Evolutionary conservation across 2,329 filamentous ascomycete genomes (phyloP).

Genomic region (Pseudopyricularia javanii): DNA sequence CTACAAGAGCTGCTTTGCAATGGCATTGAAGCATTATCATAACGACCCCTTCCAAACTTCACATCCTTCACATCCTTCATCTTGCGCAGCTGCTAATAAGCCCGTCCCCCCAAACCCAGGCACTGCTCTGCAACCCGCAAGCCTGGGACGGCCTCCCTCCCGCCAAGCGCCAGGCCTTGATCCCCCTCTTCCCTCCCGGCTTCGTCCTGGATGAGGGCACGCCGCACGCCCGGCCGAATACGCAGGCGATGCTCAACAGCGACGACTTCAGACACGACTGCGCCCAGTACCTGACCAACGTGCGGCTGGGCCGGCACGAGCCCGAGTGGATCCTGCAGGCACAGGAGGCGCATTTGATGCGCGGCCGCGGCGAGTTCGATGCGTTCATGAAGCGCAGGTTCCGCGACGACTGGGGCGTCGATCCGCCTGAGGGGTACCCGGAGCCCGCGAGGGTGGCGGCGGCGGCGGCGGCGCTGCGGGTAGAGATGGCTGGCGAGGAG

Average conservation of each 20-base stretch:
- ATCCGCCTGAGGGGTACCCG: slow-evolving; percentile 22
- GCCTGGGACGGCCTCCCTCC: slow-evolving; percentile 23
- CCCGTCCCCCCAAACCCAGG: slow-evolving; percentile 14
- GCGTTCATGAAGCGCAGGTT: slow-evolving; percentile 31
- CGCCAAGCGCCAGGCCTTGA: slow-evolving; percentile 19
- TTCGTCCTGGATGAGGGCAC: slow-evolving; percentile 19
- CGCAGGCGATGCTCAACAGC: slow-evolving; percentile 23
- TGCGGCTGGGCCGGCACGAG: slow-evolving; percentile 36
- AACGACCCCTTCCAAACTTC: neutral
- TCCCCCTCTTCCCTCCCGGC: slow-evolving; percentile 22
- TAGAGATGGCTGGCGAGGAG: slow-evolving; percentile 5
- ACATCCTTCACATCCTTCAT: neutral
- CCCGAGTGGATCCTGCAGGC: slow-evolving; percentile 39
- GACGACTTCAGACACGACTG: slow-evolving; percentile 30
- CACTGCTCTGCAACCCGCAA: slow-evolving; percentile 20
- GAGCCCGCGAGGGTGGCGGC: slow-evolving; percentile 3
- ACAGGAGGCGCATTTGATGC: slow-evolving; percentile 35
- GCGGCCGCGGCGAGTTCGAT: slow-evolving; percentile 36
- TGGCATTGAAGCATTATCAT: no score
- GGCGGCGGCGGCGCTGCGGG: neutral
- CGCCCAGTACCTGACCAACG: slow-evolving; percentile 27
- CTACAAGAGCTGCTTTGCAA: no score
- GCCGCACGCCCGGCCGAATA: slow-evolving; percentile 19
- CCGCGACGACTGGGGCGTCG: slow-evolving; percentile 32
- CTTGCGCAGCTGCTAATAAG: neutral